Base-by-base conservation (phyloP, 2,329 filamentous ascomycete genomes). In the Talaromyces sp. region DNA sequence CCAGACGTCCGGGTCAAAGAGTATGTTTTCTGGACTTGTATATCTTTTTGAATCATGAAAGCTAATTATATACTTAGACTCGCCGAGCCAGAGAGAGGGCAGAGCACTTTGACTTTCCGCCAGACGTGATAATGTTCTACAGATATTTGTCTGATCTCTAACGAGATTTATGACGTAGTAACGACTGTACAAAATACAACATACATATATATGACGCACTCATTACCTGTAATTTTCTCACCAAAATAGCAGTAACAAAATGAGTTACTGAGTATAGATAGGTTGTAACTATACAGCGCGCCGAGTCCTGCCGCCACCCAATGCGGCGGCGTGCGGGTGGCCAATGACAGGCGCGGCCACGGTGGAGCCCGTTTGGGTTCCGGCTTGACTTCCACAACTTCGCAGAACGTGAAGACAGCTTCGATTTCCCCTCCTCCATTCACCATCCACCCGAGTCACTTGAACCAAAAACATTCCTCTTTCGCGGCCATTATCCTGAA, bases 1-100 rank as follows among this genome's bases (percentile, higher is more conserved):
- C 71, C 75, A 17, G 78, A 80, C 67, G 77, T 80, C 8, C 68
- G 71, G 52, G 75, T 78, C 13, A 77, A 77, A 62, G 77, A 80
- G 72, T 77, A 73, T 62, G 74, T 70, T 29, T 10, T 26, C n/a
- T 21, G 7, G 29, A 21, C 13, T n/a, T n/a, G 38, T 17, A 11
- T 41, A 2, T 10, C n/a, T 26, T 4, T 14, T 31, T 35, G 26
- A 24, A 51, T 1, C 31, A 11, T n/a, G 17, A 43, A 49, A 59
- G 32, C 55, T 58, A 54, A 54, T n/a, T 17, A 52, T 17, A 55
- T 56, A 19, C 55, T 19, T 59, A 77, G 75, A 63, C 69, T 79
- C 62, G 76, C 76, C 50, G 76, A 78, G 56, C 77, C 77, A 6
- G 76, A 79, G 61, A 72, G 77, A 65, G 77, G 77, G 11, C 77